Evolutionary conservation across 192 early-diverging fungal species (phyloP), one percentile per base, ranked within the genome.

Genomic region (Coemansia erecta): DNA sequence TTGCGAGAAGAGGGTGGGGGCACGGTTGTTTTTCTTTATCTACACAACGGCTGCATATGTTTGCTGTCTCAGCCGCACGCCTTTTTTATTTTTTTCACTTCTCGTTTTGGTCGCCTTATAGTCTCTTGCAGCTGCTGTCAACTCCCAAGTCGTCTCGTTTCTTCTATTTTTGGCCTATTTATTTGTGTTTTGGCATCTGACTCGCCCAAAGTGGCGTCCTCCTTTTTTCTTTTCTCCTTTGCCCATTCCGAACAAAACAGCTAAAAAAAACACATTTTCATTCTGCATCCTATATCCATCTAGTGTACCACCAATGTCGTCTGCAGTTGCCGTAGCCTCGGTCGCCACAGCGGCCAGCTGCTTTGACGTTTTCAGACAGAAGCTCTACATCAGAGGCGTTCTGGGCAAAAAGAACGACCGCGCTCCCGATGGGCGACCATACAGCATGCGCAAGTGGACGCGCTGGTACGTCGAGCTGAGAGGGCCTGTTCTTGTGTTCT

Each of bases 401-500:
- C 69, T 92, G 8, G 80, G 81, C 50, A 90, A 89, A 61, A 83
- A 85, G 74, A 85, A 87, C 58, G 86, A 85, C 28, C 68, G 76
- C 17, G 71, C 82, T 3, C 61, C 79, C 26, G 85, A 91, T 64
- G 87, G 86, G 11, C 74, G 74, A n/a, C 81, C 84, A 4, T 78
- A 84, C 52, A 69, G 61, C 50, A 82, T 82, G 58, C 74, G 82
- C 63, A 77, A 84, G 46, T 92, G 90, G 90, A 82, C 83, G 18
- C 82, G 83, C 24, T 90, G 85, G 72, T 87, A 85, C 59, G 87
- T 84, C 7, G 90, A 92, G 79, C 68, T 90, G 42, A 69, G 83
- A 47, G 90, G 90, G 13, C 82, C 89, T 5, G 72, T 83, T 17
- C 72, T 92, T 51, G 72, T 82, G 53, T 80, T 92, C 35, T 86